A percentile compares a stretch with the other conserved stretches of the same genome.
These are phyloP conservation scores for Carex parvula DNA, from an alignment of 176 grass and related monocot genomes.

Conservation along the genomic window DNA sequence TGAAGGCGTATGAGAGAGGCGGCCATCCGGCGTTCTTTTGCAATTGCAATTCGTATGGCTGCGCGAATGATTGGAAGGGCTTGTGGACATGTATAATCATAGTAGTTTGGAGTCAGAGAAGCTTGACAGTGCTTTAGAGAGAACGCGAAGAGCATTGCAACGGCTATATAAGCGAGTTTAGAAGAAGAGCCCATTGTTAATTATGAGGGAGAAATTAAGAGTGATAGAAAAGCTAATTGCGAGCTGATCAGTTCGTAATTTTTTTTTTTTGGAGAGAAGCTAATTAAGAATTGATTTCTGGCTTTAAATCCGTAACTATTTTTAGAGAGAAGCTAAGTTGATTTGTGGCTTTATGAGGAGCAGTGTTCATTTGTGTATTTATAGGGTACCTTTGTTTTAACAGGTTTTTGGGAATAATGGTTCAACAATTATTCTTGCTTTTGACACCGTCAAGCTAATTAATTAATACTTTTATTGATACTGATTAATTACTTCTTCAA, in stretches of 20 bases:
- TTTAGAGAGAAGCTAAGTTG: too few relatives aligned
- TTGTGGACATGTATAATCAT: conserved; percentile 7
- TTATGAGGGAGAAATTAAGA: neutral
- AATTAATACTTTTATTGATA: too few relatives aligned
- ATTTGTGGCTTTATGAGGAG: too few relatives aligned
- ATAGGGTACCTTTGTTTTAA: too few relatives aligned
- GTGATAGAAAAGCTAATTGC: neutral
- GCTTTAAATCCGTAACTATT: neutral
- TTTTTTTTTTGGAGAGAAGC: neutral
- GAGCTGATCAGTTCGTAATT: neutral
- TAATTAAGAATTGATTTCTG: neutral
- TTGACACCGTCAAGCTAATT: too few relatives aligned
- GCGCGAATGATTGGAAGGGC: conserved; percentile 5
- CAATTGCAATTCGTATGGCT: neutral
- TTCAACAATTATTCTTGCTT: too few relatives aligned
- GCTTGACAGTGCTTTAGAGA: conserved; percentile 1
- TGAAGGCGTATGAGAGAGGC: conserved; percentile 10
- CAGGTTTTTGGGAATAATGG: too few relatives aligned
- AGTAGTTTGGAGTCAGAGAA: conserved; percentile 6
- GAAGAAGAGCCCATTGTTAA: neutral
- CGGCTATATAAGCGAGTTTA: neutral
- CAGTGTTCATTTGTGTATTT: too few relatives aligned
- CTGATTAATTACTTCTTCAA: too few relatives aligned
- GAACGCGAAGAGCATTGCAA: neutral
- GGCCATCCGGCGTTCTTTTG: neutral